Evolutionary conservation across 305 asterid species (phyloP).

Genomic region (Fraxinus xanthoxyloides): DNA sequence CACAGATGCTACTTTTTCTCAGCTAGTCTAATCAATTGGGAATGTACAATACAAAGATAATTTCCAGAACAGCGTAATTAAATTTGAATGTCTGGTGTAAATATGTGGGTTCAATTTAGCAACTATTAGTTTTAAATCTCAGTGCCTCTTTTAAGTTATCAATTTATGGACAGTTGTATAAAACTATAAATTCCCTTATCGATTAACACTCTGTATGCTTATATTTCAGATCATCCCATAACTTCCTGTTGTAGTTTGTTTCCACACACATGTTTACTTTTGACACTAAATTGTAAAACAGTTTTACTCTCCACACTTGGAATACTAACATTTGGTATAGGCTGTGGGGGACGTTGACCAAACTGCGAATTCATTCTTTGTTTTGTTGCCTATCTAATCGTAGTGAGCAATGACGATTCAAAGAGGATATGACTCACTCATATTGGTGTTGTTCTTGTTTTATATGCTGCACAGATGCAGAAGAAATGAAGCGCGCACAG

Average conservation of each 20-base stretch:
- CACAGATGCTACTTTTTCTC: background rate
- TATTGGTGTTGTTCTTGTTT: background rate
- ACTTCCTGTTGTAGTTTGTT: background rate
- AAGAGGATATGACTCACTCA: background rate
- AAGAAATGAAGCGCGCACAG: slow-evolving; percentile 87
- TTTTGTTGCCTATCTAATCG: background rate
- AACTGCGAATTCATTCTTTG: background rate
- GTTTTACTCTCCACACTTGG: background rate
- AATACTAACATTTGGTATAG: background rate
- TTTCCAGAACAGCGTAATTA: background rate
- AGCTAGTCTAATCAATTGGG: background rate
- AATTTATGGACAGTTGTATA: background rate
- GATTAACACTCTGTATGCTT: background rate
- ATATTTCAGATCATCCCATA: background rate
- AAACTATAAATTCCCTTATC: background rate
- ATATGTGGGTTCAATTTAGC: background rate
- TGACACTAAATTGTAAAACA: background rate
- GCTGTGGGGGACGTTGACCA: background rate
- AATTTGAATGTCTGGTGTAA: background rate
- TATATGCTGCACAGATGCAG: slow-evolving; percentile 59
- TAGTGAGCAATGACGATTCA: background rate
- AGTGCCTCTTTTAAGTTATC: background rate
- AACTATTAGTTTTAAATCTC: background rate
- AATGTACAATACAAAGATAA: background rate
- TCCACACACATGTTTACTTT: background rate